Evolutionary conservation across 192 early-diverging fungal species (phyloP).

Genomic region (Tieghemiomyces parasiticus): DNA sequence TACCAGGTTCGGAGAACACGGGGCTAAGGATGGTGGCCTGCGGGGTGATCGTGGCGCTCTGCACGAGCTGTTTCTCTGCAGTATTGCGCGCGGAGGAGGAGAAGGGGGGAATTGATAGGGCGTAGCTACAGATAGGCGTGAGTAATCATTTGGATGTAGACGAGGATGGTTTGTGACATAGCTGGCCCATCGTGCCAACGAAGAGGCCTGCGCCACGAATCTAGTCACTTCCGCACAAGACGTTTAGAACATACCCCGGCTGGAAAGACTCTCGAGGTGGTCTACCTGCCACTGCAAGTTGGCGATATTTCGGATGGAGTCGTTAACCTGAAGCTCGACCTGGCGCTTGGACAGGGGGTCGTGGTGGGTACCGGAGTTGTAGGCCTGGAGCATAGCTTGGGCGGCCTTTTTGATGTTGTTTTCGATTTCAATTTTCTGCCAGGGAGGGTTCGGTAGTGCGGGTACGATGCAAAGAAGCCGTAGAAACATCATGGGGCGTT

Average conservation of each 20-base stretch:
- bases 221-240: too few relatives aligned
- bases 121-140: too few relatives aligned
- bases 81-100: too few relatives aligned
- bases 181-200: too few relatives aligned
- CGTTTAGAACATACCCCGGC: neutral
- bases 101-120: too few relatives aligned
- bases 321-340: constrained; percentile 1
- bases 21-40: constrained; percentile 2
- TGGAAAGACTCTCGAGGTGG: constrained; percentile 1
- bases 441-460: too few relatives aligned
- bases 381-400: constrained; percentile 7
- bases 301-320: constrained; percentile 8
- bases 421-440: constrained; percentile 8
- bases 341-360: constrained; percentile 6
- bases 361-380: neutral
- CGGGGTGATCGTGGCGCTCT: neutral
- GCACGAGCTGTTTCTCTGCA: neutral
- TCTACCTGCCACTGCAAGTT: constrained; percentile 10
- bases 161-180: too few relatives aligned
- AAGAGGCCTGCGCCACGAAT: too few relatives aligned
- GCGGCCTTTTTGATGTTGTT: constrained; percentile 10
- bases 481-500: too few relatives aligned
- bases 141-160: too few relatives aligned
- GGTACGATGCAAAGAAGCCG: too few relatives aligned
- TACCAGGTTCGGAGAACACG: constrained; percentile 2